phyloP scores from a whole-genome alignment of 2,329 filamentous ascomycete species.

The Emergomyces orientalis region DNA sequence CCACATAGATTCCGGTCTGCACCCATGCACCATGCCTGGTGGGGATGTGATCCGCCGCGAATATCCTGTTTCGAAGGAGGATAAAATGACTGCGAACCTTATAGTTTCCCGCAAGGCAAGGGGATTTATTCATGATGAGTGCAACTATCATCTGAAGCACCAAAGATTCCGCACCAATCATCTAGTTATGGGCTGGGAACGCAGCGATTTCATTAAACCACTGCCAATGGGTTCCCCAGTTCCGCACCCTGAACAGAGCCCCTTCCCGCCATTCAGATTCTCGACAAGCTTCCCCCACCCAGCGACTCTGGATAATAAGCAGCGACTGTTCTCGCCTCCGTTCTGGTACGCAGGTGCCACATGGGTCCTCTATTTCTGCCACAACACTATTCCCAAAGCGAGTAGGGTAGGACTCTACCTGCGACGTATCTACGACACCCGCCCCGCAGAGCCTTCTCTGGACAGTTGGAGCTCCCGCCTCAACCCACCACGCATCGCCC shows the following conservation, averaged over 20 bases:
- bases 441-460: background rate
- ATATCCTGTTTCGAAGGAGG: background rate
- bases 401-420: background rate
- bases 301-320: background rate
- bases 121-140: background rate
- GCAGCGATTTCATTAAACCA: background rate
- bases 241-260: background rate
- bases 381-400: background rate
- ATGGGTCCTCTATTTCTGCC: background rate
- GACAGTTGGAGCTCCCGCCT: background rate
- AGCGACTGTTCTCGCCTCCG: background rate
- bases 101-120: background rate
- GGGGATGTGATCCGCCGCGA: background rate
- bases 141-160: background rate
- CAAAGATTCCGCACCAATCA: background rate
- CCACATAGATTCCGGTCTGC: background rate
- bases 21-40: background rate
- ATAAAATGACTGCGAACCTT: background rate
- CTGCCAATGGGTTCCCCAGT: background rate
- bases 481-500: background rate
- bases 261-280: slow-evolving; percentile 2
- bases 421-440: background rate
- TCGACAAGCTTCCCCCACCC: background rate
- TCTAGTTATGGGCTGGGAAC: background rate
- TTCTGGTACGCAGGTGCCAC: slow-evolving; percentile 4